Base-by-base conservation (phyloP, 768 basidiomycete species). In the Hebeloma cylindrosporum region DNA sequence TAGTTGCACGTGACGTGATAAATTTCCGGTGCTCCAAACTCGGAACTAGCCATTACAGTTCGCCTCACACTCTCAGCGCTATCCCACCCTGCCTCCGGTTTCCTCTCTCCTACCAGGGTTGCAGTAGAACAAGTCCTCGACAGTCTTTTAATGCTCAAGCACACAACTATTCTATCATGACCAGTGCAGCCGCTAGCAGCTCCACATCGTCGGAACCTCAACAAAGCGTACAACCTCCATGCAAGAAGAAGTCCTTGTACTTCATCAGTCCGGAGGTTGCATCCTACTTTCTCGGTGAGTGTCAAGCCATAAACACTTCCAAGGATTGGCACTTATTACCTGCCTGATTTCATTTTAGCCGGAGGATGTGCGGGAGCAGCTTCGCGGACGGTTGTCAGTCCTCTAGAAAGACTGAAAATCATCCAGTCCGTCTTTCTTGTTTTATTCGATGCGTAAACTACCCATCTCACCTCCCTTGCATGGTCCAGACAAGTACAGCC, bases 331-430 rank as follows among this genome's bases (percentile, higher is more conserved):
- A 28, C 42, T 14, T 32, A n/a, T 40, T 51, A 31, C 43, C 50
- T 51, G 38, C 48, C 28, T 41, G 38, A 28, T 46, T 40, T 41
- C 3, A 13, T 25, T 30, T 25, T 49, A 78, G 78, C 78, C 53
- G 78, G 78, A 32, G 78, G 78, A 58, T 74, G 73, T 61, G 78
- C 78, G 10, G 78, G 78, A 28, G 78, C 78, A 50, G 82, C 90
- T 7, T 91, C 88, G 47, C 73, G 94, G 43, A 96, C 94, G 2
- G 89, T 96, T 10, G 95, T 98, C 37, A 86, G 83, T 54, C 95
- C 94, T 7, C 64, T 97, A 10, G 93, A 97, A 58, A 72, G 95
- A 47, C 73, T 98, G 43, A 99, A 99, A 68, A 97, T 99, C 60
- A 96, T 99, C 49, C 85, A 94, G 93, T 94, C 56, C 60, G 89